phyloP scores from a whole-genome alignment of 306 rosid genomes.

The Corylus heterophylla region DNA sequence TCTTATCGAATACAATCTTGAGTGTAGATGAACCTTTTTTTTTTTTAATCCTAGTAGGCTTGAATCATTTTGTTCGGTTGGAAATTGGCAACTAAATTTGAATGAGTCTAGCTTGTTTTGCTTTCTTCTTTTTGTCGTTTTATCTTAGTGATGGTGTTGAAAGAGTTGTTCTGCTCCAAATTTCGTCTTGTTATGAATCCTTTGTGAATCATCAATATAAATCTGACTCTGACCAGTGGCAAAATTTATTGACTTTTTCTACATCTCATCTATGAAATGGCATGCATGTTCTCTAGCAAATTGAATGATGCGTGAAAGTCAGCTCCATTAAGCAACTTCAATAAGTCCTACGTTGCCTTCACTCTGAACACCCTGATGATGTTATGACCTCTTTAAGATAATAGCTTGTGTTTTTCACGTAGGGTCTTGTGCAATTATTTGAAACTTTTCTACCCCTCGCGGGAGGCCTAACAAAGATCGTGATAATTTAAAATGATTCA shows the following conservation, averaged over 20 bases:
- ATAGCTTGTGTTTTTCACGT: no score
- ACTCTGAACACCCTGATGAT: no score
- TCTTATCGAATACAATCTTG: conserved; percentile 20
- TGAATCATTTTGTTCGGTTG: neutral
- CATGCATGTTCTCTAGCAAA: no score
- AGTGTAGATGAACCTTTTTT: conserved; percentile 18
- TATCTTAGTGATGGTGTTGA: neutral
- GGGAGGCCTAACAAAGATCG: no score
- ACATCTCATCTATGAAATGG: neutral
- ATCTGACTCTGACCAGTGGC: neutral
- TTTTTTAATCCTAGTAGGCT: neutral
- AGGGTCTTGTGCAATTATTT: no score
- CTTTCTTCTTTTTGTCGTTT: neutral
- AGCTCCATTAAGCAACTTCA: no score
- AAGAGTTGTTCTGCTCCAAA: neutral
- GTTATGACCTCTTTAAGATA: no score
- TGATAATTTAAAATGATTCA: no score
- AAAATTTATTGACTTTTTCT: neutral
- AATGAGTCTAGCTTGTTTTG: neutral
- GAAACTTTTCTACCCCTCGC: no score
- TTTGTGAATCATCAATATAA: neutral
- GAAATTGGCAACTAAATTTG: neutral
- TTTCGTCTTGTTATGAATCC: neutral
- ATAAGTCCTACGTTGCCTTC: no score
- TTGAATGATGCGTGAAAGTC: no score